These are phyloP conservation scores for Lasiosphaeria ovina DNA, from an alignment of 495 filamentous ascomycete species.

Conservation along the genomic window DNA sequence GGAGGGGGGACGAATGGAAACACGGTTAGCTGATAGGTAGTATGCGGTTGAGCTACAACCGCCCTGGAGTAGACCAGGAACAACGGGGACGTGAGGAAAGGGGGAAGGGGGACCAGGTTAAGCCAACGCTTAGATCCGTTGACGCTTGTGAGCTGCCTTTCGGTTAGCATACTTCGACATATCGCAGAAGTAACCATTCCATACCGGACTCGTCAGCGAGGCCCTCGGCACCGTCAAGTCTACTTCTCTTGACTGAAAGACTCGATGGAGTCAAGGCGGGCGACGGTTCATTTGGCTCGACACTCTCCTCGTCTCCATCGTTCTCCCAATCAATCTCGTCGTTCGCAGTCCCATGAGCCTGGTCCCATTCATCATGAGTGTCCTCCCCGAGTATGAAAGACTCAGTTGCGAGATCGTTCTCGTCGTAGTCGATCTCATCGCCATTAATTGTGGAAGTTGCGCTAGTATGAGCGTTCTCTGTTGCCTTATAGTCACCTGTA, in stretches of 20 bases:
- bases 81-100: neutral
- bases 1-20: no score
- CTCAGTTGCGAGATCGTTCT: constrained; percentile 3
- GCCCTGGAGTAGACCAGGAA: neutral
- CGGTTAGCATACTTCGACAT: constrained; percentile 23
- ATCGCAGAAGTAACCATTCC: constrained; percentile 1
- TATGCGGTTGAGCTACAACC: constrained; percentile 4
- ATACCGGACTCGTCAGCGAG: constrained; percentile 42
- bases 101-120: neutral
- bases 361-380: constrained; percentile 6
- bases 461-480: constrained; percentile 29
- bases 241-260: constrained; percentile 26
- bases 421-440: constrained; percentile 47
- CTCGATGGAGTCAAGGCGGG: constrained; percentile 11
- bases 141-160: constrained; percentile 48
- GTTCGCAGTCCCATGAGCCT: constrained; percentile 6
- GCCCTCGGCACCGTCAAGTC: constrained; percentile 32
- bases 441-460: constrained; percentile 43
- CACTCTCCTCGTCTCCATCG: constrained; percentile 35
- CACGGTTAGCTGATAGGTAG: no score
- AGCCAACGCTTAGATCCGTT: constrained; percentile 41
- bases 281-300: constrained; percentile 8
- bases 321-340: constrained; percentile 49
- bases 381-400: constrained; percentile 12
- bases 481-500: neutral